Conservation (phyloP, 768 basidiomycete genomes). For the Pleurotus tuber-regium region DNA sequence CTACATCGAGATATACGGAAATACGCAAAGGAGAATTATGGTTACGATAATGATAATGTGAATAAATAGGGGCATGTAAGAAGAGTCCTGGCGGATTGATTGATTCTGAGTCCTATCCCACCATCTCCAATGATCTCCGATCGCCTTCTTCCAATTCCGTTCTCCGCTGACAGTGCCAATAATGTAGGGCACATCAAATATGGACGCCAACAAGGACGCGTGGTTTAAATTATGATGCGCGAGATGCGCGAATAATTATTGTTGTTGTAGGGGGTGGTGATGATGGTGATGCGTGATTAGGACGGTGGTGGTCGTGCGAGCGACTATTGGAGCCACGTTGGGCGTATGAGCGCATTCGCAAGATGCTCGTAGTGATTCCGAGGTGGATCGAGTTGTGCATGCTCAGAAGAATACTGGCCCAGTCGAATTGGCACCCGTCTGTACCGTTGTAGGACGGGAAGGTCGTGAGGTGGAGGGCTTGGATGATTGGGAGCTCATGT, state of each 20-base stretch:
- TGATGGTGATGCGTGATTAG: slow-evolving; percentile 12
- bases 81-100: too few species aligned
- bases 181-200: background rate
- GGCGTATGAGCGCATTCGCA: too few species aligned
- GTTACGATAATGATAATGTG: slow-evolving; percentile 1
- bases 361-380: too few species aligned
- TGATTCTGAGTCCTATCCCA: background rate
- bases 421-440: slow-evolving; percentile 45
- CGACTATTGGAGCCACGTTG: too few species aligned
- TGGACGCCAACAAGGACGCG: background rate
- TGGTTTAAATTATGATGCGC: background rate
- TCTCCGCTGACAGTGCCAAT: background rate
- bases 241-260: background rate
- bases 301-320: background rate
- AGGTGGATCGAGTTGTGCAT: slow-evolving; percentile 12
- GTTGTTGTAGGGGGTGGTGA: background rate
- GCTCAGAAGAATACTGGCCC: slow-evolving; percentile 63
- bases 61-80: slow-evolving; percentile 4
- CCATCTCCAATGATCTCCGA: slow-evolving; percentile 2
- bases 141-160: background rate
- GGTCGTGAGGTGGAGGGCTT: slow-evolving; percentile 30
- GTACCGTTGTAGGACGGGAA: slow-evolving; percentile 39
- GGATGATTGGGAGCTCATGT: slow-evolving; percentile 38
- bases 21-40: slow-evolving; percentile 4
- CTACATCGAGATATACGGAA: background rate